Base-by-base conservation (phyloP, 305 asterid species). In the Fraxinus baroniana region DNA sequence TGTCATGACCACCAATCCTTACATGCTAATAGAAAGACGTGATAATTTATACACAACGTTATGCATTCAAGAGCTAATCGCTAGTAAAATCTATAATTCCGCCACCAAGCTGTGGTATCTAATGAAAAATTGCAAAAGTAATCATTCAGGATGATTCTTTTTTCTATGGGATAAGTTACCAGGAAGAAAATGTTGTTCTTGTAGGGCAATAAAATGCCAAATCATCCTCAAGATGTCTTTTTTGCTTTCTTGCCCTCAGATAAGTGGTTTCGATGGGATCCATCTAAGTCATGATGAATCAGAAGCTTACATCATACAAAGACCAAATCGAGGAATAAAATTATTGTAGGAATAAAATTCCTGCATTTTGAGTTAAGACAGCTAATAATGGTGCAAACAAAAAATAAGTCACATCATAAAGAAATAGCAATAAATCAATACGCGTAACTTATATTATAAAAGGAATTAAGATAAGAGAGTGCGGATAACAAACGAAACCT, bases 401-500 rank as follows among this genome's bases (percentile, higher is more conserved):
- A 66, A 78, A 33, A 4, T 28, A 24, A 32, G 36, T 60, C 74
- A 78, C 0, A 46, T 8, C 49, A 28, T 74, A 18, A 49, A 78
- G 32, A 33, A 79, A 52, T 77, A 57, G 57, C 6, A 6, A 32
- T 71, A 73, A 4, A 26, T 37, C 33, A 8, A 66, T 22, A 5
- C 32, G 0, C 30, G 10, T 7, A 26, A 9, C 32, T 30, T 30
- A 30, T 30, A 30, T 30, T 30, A 22, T 9, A 24, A 64, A 9
- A 64, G 2, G 5, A 7, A 64, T 5, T 15, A 4, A 13, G 20
- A 52, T 52, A 52, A 30, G 32, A 52, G 13, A 52, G 10, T 24
- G 32, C 26, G 22, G 30, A 68, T 76, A 77, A 52, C 80, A 33
- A 76, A 20, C 74, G 10, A 77, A 62, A 94, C 99, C 99, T 91